Percentiles rank a stretch among this genome's conserved stretches.
Conservation (phyloP, 176 grass and related monocot genomes). For the maize (Zea mays) region Zm-B73-REFERENCE-NAM-5.0 NC_050100.1:211179501-211180000, state of each 20-base stretch:
- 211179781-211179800: slow-evolving; percentile 74
- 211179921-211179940: slow-evolving; percentile 97
- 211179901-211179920: slow-evolving; percentile 85
- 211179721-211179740: slow-evolving; percentile 76
- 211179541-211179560: slow-evolving; percentile 44
- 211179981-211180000: slow-evolving; percentile 88
- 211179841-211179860: slow-evolving; percentile 62
- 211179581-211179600: slow-evolving; percentile 70
- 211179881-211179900: slow-evolving; percentile 73
- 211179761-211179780: slow-evolving; percentile 70
- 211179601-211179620: slow-evolving; percentile 69
- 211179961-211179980: slow-evolving; percentile 66
- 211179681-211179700: slow-evolving; percentile 32
- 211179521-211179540: slow-evolving; percentile 92
- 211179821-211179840: slow-evolving; percentile 73
- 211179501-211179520: slow-evolving; percentile 77
- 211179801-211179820: slow-evolving; percentile 55
- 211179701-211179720: slow-evolving; percentile 58
- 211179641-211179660: slow-evolving; percentile 36
- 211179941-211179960: slow-evolving; percentile 66
- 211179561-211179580: slow-evolving; percentile 31
- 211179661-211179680: slow-evolving; percentile 63
- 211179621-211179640: slow-evolving; percentile 60
- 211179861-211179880: slow-evolving; percentile 88
- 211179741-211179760: slow-evolving; percentile 69